Evolutionary conservation across 2,329 filamentous ascomycete genomes (phyloP).

Genomic region (Colletotrichum lini): DNA sequence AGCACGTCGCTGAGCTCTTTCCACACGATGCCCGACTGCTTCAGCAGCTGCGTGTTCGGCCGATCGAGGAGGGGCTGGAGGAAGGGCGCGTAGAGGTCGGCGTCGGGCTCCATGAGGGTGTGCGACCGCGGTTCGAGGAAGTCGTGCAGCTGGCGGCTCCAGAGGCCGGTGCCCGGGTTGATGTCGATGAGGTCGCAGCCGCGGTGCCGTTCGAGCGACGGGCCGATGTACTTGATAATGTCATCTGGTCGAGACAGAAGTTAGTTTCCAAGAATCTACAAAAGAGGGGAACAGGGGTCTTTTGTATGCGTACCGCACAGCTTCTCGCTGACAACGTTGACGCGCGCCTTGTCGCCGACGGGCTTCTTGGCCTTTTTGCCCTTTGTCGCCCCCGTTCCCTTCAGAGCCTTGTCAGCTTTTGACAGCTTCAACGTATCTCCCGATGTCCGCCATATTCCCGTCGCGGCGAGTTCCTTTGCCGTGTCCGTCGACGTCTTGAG

Average conservation of each 20-base stretch:
- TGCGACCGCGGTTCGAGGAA: conserved; percentile 84
- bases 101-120: conserved; percentile 83
- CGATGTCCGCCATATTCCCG: background rate
- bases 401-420: background rate
- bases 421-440: background rate
- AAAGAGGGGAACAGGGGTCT: background rate
- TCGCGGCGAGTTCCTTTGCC: background rate
- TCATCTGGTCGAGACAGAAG: conserved; percentile 67
- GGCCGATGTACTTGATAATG: conserved; percentile 77
- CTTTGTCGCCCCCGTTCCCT: background rate
- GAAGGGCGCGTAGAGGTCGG: conserved; percentile 69
- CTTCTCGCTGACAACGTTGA: conserved; percentile 67
- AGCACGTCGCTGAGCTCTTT: conserved; percentile 71
- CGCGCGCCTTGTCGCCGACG: conserved; percentile 49
- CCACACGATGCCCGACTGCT: conserved; percentile 72
- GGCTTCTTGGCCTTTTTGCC: background rate
- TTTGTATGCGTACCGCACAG: conserved; percentile 60
- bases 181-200: conserved; percentile 91
- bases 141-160: conserved; percentile 83
- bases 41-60: conserved; percentile 65
- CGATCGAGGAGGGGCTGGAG: conserved; percentile 74
- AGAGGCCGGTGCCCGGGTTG: conserved; percentile 84
- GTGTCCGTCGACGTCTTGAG: background rate
- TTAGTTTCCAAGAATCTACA: no score
- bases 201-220: conserved; percentile 76